Percentiles rank a stretch among this genome's conserved stretches.
phyloP scores from a whole-genome alignment of 2,329 filamentous ascomycete species.

The Beauveria brongniartii region DNA sequence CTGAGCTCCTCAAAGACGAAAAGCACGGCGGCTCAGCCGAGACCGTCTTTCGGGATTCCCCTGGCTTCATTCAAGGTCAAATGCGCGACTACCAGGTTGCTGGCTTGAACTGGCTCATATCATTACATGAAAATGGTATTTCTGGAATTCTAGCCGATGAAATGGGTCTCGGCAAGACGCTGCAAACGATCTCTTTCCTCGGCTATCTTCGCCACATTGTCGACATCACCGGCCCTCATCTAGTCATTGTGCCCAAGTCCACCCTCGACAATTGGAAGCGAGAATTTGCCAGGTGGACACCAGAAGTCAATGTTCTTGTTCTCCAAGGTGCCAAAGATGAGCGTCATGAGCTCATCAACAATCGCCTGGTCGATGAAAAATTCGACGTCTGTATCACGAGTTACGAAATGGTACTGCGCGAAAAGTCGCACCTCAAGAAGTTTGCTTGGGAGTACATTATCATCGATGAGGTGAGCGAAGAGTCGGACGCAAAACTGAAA shows the following conservation, averaged over 20 bases:
- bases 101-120: slow-evolving; percentile 95
- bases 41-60: slow-evolving; percentile 89
- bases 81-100: slow-evolving; percentile 98
- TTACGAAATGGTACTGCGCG: slow-evolving; percentile 96
- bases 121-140: slow-evolving; percentile 96
- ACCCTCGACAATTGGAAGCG: slow-evolving; percentile 98
- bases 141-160: slow-evolving; percentile 96
- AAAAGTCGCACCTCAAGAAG: slow-evolving; percentile 91
- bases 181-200: slow-evolving; percentile 95
- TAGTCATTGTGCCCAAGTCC: slow-evolving; percentile 90
- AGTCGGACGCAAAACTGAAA: too few relatives aligned
- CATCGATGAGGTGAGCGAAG: slow-evolving; percentile 62
- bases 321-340: slow-evolving; percentile 94
- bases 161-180: slow-evolving; percentile 96
- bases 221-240: slow-evolving; percentile 82
- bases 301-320: slow-evolving; percentile 88
- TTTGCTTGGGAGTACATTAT: slow-evolving; percentile 99
- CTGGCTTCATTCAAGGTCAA: slow-evolving; percentile 73
- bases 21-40: slow-evolving; percentile 78
- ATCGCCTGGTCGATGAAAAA: slow-evolving; percentile 84
- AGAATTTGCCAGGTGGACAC: slow-evolving; percentile 90
- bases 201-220: slow-evolving; percentile 89
- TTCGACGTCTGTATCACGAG: slow-evolving; percentile 98
- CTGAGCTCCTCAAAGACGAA: slow-evolving; percentile 78
- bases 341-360: slow-evolving; percentile 77